Conservation (phyloP, 495 filamentous ascomycete genomes). For the Lasiosphaeria miniovina region DNA sequence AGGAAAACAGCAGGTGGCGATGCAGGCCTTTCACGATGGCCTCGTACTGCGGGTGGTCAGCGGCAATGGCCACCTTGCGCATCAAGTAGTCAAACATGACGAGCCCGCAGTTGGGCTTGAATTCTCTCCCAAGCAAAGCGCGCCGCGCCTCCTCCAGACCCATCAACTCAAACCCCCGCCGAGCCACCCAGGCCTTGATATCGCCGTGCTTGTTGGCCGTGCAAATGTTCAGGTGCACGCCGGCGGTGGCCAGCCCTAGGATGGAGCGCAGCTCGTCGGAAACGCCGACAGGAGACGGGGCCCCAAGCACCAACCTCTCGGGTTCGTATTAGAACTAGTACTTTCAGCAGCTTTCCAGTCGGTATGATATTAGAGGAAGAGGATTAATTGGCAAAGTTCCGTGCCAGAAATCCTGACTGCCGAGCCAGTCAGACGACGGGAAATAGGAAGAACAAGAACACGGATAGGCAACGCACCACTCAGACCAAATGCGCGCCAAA, state of each 20-base stretch:
- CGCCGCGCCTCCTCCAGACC: not conserved
- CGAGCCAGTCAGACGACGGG: too few species aligned
- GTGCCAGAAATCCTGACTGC: too few species aligned
- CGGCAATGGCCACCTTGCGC: not conserved
- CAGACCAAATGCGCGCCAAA: not conserved
- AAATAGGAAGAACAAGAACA: too few species aligned
- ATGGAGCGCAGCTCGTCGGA: not conserved
- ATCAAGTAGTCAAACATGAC: conserved; percentile 5
- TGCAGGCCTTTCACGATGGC: not conserved
- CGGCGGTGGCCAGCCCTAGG: not conserved
- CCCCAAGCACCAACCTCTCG: not conserved
- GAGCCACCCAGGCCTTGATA: not conserved
- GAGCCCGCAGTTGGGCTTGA: conserved; percentile 7
- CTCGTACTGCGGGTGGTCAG: not conserved
- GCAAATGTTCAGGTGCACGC: not conserved
- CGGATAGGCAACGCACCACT: not conserved
- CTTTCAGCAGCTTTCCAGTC: not conserved
- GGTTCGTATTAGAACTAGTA: not conserved
- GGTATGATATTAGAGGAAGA: not conserved
- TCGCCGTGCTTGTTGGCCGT: not conserved
- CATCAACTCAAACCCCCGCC: not conserved
- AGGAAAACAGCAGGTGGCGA: too few species aligned
- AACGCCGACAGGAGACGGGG: not conserved
- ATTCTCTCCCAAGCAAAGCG: not conserved
- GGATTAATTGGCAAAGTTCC: not conserved